These are phyloP conservation scores for Capillidium heterosporum DNA, from an alignment of 371 early-diverging fungal genomes.

Conservation along the genomic window DNA sequence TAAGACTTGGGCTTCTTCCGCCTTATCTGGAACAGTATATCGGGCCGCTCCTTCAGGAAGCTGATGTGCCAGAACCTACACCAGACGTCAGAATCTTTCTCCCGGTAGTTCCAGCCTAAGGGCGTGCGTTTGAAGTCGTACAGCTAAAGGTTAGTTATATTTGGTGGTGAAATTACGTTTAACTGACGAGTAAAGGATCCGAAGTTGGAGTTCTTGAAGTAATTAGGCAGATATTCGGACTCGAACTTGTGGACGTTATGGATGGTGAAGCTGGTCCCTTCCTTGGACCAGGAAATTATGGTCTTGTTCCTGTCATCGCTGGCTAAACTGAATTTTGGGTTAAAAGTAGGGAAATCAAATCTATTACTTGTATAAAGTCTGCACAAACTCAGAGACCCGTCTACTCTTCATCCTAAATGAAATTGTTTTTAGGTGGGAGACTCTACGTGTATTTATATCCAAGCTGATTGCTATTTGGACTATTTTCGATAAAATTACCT, in stretches of 20 bases:
- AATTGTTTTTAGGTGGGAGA: too few relatives aligned
- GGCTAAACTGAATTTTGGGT: too few relatives aligned
- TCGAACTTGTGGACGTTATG: neutral
- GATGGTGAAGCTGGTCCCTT: neutral
- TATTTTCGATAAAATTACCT: too few relatives aligned
- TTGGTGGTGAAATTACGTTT: neutral
- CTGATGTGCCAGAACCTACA: neutral
- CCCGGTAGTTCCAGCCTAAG: neutral
- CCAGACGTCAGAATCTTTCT: neutral
- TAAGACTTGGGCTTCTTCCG: too few relatives aligned
- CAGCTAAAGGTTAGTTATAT: slow-evolving; percentile 4
- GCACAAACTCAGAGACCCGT: too few relatives aligned
- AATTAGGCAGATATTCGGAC: neutral
- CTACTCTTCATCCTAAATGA: too few relatives aligned
- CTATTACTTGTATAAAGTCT: too few relatives aligned
- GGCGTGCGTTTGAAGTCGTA: slow-evolving; percentile 5
- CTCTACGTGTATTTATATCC: too few relatives aligned
- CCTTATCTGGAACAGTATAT: too few relatives aligned
- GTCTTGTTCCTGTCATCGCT: too few relatives aligned
- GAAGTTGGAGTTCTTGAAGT: neutral
- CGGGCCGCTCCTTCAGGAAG: neutral
- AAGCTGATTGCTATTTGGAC: too few relatives aligned
- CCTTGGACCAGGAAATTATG: neutral
- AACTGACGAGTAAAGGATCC: slow-evolving; percentile 5
- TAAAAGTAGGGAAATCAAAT: too few relatives aligned